Evolutionary conservation across 169 alveolate species (phyloP), one percentile per base, ranked within the genome.

Genomic region (Plasmodium vivax): DNA sequence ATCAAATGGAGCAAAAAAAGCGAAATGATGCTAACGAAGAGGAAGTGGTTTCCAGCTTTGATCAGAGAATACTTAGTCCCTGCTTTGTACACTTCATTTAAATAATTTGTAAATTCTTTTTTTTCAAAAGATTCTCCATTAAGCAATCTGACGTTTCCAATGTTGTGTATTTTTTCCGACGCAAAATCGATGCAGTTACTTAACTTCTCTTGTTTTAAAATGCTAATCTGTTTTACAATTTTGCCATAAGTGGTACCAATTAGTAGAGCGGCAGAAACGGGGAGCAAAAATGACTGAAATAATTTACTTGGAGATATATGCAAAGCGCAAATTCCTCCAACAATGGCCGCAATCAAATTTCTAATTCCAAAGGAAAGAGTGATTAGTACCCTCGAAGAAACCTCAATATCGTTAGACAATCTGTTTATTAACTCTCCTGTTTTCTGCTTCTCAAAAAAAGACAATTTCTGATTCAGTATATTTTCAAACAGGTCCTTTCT

Each of bases 371-470:
- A 87, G 51, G 93, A 87, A 14, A 87, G 34, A 83, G 92, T 79
- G 9, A 94, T 95, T 27, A 94, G 73, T 10, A 96, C 51, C 32
- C 73, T 94, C 4, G 96, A 87, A 14, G 97, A 77, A 41, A 93
- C 82, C 19, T 84, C 95, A 27, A 90, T 93, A 80, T 95, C 96
- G 38, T 93, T 82, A 4, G 96, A 77, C 36, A 96, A 41, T n/a
- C 95, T 84, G 71, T 83, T 92, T 79, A 94, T 68, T 41, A 96
- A 88, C 47, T 83, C 92, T 9, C 96, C 96, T 23, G 97, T 93
- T 47, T 92, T 72, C 19, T 81, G 94, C 6, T 51, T 74, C 74
- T 96, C 96, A 82, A 94, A 96, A 81, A 96, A 94, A 19, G 83
- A n/a, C 38, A 93, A 51, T 34, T 94, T 94, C 83, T 92, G 95